Evolutionary conservation across 495 filamentous ascomycete species (phyloP).

Genomic region (Xylaria palmicola): DNA sequence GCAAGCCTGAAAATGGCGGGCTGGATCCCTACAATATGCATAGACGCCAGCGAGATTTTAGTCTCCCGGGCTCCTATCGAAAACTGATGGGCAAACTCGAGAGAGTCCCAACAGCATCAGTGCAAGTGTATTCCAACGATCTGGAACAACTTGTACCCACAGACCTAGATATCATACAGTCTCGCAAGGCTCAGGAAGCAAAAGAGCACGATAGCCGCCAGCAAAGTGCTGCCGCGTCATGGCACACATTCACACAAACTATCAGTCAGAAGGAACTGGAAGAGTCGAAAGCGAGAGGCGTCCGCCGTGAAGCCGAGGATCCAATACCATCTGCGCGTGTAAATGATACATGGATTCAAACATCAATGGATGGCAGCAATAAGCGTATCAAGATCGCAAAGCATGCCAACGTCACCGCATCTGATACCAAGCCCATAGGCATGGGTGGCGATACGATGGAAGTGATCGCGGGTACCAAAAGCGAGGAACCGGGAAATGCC

Average conservation of each 20-base stretch:
- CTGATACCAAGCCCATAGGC: not conserved
- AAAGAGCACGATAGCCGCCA: conserved; percentile 17
- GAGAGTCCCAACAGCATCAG: conserved; percentile 55
- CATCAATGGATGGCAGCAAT: conserved; percentile 35
- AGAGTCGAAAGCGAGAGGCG: conserved; percentile 14
- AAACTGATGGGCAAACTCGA: conserved; percentile 74
- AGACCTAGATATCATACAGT: conserved; percentile 60
- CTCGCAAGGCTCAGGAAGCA: conserved; percentile 24
- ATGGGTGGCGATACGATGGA: conserved; percentile 11
- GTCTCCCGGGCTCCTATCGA: conserved; percentile 84
- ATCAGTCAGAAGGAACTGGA: conserved; percentile 20
- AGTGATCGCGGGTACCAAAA: not conserved
- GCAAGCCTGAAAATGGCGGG: conserved; percentile 65
- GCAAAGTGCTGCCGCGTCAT: conserved; percentile 9
- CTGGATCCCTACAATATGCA: conserved; percentile 88
- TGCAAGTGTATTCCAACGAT: conserved; percentile 66
- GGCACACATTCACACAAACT: conserved; percentile 25
- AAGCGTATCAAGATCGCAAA: conserved; percentile 45
- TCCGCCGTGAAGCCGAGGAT: conserved; percentile 29
- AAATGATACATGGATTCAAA: conserved; percentile 34
- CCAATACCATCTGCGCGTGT: conserved; percentile 18
- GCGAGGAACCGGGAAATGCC: conserved; percentile 2
- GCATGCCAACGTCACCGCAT: conserved; percentile 22
- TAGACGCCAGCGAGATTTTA: conserved; percentile 77
- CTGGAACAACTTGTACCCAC: conserved; percentile 84